These are phyloP conservation scores for Xylaria sp. DNA, from an alignment of 495 filamentous ascomycete species.

Conservation along the genomic window DNA sequence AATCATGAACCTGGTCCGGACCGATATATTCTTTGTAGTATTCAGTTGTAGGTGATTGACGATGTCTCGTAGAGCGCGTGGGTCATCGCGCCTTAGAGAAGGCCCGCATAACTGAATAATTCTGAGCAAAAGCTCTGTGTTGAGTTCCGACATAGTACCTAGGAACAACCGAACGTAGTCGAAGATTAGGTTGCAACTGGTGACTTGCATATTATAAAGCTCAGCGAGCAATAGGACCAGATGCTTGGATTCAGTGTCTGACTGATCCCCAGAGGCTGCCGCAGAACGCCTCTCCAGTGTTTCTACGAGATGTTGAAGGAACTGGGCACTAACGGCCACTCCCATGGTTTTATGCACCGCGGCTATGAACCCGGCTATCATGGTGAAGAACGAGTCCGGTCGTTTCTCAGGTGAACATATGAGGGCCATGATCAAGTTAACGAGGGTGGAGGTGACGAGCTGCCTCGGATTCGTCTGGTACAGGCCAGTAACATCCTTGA, in stretches of 20 bases:
- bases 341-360: constrained; percentile 87
- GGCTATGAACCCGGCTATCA: constrained; percentile 88
- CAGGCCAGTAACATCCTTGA: constrained; percentile 79
- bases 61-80: constrained; percentile 89
- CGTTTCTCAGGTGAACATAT: constrained; percentile 78
- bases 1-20: constrained; percentile 97
- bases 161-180: constrained; percentile 87
- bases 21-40: constrained; percentile 73
- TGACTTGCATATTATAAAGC: constrained; percentile 89
- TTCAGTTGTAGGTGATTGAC: constrained; percentile 78
- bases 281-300: constrained; percentile 65
- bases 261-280: constrained; percentile 52
- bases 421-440: constrained; percentile 74
- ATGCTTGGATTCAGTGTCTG: constrained; percentile 52
- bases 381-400: constrained; percentile 86
- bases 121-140: constrained; percentile 88
- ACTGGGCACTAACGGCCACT: constrained; percentile 83
- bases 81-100: constrained; percentile 89
- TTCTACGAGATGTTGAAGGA: constrained; percentile 78
- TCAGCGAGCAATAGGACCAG: constrained; percentile 83
- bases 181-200: constrained; percentile 82
- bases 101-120: constrained; percentile 81
- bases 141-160: constrained; percentile 78
- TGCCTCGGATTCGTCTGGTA: constrained; percentile 83
- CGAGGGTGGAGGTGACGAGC: constrained; percentile 78